phyloP scores from a whole-genome alignment of 345 rosid genomes.

The Turnera subulata region DNA sequence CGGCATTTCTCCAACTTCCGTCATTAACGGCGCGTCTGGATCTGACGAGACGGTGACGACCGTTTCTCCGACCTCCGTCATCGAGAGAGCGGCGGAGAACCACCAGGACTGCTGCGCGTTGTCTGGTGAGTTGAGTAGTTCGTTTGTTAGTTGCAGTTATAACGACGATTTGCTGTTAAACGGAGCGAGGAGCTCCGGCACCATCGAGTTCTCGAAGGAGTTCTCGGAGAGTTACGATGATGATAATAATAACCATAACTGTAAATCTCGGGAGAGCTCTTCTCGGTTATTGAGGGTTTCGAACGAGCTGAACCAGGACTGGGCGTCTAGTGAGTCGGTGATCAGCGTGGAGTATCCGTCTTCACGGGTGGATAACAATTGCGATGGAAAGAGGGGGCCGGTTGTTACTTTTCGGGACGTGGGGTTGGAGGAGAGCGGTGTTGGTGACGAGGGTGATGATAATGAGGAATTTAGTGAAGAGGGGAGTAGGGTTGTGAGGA shows the following conservation, averaged over 20 bases:
- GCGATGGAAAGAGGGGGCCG: constrained; percentile 45
- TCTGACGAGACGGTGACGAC: constrained; percentile 22
- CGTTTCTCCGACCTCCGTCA: constrained; percentile 40
- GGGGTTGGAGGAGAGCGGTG: constrained; percentile 10
- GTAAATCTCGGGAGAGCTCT: constrained; percentile 44
- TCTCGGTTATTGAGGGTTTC: constrained; percentile 34
- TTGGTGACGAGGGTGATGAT: constrained; percentile 11
- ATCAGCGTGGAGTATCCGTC: constrained; percentile 89
- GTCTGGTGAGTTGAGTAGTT: constrained; percentile 65
- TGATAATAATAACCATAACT: too few species aligned
- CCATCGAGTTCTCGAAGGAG: constrained; percentile 46
- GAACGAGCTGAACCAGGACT: constrained; percentile 52
- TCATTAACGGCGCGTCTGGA: constrained; percentile 2
- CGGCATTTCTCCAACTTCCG: constrained; percentile 32
- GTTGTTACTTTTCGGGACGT: constrained; percentile 65
- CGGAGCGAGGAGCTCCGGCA: constrained; percentile 34
- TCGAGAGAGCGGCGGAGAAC: constrained; percentile 35
- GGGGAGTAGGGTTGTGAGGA: constrained; percentile 36
- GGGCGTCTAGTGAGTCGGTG: constrained; percentile 81
- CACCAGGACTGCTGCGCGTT: constrained; percentile 29
- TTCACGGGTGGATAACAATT: constrained; percentile 64
- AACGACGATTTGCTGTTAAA: constrained; percentile 15
- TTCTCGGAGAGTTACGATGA: constrained; percentile 58
- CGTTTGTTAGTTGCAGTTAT: constrained; percentile 37
- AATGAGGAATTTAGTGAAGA: constrained; percentile 41